These are phyloP conservation scores for Corylus avellana DNA, from an alignment of 306 rosid species.

Conservation along the genomic window DNA sequence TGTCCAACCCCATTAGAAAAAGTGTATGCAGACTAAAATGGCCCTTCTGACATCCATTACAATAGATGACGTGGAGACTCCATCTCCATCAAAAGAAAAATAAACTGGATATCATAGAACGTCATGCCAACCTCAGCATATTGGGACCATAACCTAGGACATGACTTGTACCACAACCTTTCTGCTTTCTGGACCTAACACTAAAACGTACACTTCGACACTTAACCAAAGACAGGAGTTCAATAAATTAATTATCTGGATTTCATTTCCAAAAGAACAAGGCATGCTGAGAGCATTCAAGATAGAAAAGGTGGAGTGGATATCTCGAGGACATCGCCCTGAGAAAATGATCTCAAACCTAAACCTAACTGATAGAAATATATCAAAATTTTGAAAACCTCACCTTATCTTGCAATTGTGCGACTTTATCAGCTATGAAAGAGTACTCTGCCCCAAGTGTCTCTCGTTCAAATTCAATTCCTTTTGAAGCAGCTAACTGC, in stretches of 20 bases:
- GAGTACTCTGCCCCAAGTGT: constrained; percentile 81
- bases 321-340: not conserved
- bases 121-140: not conserved
- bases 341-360: not conserved
- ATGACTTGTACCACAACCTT: not conserved
- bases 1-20: not conserved
- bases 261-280: not conserved
- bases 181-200: not conserved
- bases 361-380: not conserved
- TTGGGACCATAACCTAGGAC: not conserved
- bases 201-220: not conserved
- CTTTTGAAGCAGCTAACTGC: constrained; percentile 69
- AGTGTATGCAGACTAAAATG: not conserved
- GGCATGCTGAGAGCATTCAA: not conserved
- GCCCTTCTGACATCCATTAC: not conserved
- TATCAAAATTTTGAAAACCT: constrained; percentile 20
- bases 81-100: not conserved
- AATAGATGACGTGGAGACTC: not conserved
- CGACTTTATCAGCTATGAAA: constrained; percentile 60
- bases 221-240: not conserved
- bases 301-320: not conserved
- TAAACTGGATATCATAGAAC: not conserved
- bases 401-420: constrained; percentile 68
- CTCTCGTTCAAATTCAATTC: constrained; percentile 76
- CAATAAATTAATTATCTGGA: not conserved